Percentiles rank a stretch among this genome's conserved stretches.
Evolutionary conservation across 169 alveolate species (phyloP).

Genomic region (Plasmodium vivax): DNA sequence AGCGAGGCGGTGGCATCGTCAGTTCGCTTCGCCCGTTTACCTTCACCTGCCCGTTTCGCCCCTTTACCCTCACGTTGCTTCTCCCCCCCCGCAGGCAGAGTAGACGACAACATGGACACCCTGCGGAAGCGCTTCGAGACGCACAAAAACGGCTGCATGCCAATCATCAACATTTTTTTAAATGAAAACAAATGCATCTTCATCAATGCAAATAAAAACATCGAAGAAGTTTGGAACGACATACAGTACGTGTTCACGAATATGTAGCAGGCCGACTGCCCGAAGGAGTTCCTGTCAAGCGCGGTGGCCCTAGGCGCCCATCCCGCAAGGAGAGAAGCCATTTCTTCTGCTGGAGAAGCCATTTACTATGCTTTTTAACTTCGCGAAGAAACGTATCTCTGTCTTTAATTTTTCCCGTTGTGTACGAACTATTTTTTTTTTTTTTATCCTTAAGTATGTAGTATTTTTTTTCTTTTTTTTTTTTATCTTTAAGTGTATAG

Average conservation of each 20-base stretch:
- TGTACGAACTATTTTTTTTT: neutral
- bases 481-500: neutral
- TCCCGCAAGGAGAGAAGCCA: neutral
- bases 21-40: neutral
- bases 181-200: constrained; percentile 85
- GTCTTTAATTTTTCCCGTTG: constrained; percentile 3
- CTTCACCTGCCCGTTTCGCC: too few relatives aligned
- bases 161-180: constrained; percentile 90
- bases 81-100: constrained; percentile 88
- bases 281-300: neutral
- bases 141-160: constrained; percentile 92
- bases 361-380: neutral
- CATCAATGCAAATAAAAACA: constrained; percentile 85
- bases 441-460: neutral
- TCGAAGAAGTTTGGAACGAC: constrained; percentile 86
- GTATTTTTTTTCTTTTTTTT: neutral
- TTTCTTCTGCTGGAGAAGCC: neutral
- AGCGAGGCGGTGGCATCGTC: neutral
- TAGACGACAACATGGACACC: constrained; percentile 95
- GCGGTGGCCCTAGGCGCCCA: neutral
- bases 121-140: constrained; percentile 93
- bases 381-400: neutral
- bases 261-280: constrained; percentile 20
- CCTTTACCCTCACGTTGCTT: neutral
- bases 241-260: constrained; percentile 64